phyloP scores from a whole-genome alignment of 169 alveolate genomes.

The Eimeria necatrix region DNA sequence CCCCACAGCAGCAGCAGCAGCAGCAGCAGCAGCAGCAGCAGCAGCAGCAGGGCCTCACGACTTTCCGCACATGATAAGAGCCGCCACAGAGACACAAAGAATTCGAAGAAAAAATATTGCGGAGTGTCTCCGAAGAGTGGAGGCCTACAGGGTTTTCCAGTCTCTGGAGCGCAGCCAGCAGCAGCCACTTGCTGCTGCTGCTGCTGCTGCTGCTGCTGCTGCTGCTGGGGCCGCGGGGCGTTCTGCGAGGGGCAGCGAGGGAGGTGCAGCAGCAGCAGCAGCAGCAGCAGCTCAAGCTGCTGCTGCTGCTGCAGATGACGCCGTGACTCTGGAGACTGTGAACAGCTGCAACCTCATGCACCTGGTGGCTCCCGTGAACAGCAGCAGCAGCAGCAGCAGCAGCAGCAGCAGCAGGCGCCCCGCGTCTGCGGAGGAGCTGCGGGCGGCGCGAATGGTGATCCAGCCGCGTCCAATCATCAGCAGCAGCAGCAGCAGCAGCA shows the following conservation, averaged over 20 bases:
- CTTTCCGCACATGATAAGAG: background rate
- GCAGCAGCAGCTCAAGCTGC: background rate
- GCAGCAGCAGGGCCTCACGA: background rate
- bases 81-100: background rate
- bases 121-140: background rate
- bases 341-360: conserved; percentile 21
- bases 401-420: too few species aligned
- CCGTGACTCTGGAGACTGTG: background rate
- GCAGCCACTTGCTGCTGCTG: background rate
- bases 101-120: background rate
- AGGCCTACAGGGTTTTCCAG: background rate
- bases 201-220: background rate
- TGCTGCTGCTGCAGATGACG: background rate
- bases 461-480: background rate
- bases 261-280: background rate
- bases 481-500: too few species aligned
- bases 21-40: background rate
- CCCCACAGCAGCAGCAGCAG: too few species aligned
- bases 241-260: background rate
- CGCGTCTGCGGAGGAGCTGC: background rate
- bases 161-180: background rate
- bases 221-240: background rate
- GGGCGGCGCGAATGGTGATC: background rate
- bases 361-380: background rate
- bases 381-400: too few species aligned